Evolutionary conservation across 2,329 filamentous ascomycete species (phyloP).

Genomic region (Sclerotinia spermophila): DNA sequence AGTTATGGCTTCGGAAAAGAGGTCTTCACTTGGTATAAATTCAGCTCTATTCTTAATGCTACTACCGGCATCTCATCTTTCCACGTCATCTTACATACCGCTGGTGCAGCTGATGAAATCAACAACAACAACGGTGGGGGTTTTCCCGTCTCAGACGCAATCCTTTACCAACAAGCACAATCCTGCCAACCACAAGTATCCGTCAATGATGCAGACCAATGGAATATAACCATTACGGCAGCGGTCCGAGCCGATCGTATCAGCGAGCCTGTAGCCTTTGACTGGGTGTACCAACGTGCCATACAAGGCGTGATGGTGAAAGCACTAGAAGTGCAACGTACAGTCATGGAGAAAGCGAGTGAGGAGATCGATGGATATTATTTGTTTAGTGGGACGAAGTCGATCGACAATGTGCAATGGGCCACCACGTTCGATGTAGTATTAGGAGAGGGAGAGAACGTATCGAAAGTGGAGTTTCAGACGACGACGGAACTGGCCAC

Average conservation of each 20-base stretch:
- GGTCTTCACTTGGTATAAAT: neutral
- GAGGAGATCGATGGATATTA: slow-evolving; percentile 8
- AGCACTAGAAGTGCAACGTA: neutral
- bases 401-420: neutral
- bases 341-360: neutral
- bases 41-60: neutral
- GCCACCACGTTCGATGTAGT: neutral
- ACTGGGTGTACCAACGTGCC: neutral
- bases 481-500: neutral
- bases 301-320: neutral
- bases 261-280: neutral
- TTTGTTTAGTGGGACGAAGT: neutral
- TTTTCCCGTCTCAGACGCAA: neutral
- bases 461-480: neutral
- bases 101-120: neutral
- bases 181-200: neutral
- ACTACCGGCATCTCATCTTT: neutral
- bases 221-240: neutral
- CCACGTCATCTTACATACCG: neutral
- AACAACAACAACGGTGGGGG: neutral
- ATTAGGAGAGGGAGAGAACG: neutral
- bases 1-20: neutral
- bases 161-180: neutral
- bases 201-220: neutral
- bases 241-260: slow-evolving; percentile 2